Percentiles rank a stretch among this genome's conserved stretches.
Evolutionary conservation across 345 rosid species (phyloP).

Genomic region (Aethionema arabicum): DNA sequence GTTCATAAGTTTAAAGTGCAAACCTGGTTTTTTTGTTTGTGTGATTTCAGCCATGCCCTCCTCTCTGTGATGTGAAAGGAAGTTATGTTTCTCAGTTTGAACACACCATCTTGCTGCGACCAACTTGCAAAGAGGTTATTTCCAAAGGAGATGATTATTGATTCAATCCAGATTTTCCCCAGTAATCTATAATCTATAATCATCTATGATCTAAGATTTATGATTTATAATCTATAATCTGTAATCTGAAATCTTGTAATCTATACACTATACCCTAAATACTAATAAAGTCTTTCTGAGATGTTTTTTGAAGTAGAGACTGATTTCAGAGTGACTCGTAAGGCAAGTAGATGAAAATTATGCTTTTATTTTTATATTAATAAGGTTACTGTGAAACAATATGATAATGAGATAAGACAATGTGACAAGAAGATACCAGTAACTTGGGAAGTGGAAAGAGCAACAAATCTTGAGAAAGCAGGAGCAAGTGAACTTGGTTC

Average conservation of each 20-base stretch:
- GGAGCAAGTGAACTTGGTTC: background rate
- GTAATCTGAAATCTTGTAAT: too few species aligned
- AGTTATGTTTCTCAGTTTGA: conserved; percentile 83
- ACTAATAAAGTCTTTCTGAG: too few species aligned
- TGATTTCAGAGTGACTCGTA: background rate
- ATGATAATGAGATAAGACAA: conserved; percentile 11
- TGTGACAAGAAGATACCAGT: conserved; percentile 23
- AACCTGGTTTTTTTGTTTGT: conserved; percentile 15
- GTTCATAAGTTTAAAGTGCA: background rate
- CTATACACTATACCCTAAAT: too few species aligned
- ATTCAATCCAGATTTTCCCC: background rate
- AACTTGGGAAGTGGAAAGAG: background rate
- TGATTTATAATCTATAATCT: too few species aligned
- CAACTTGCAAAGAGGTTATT: conserved; percentile 87
- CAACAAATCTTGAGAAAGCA: conserved; percentile 27
- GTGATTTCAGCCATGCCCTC: conserved; percentile 71
- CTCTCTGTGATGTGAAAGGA: conserved; percentile 72
- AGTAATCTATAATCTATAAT: too few species aligned
- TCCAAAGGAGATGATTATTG: conserved; percentile 80
- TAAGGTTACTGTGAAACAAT: conserved; percentile 23
- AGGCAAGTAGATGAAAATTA: conserved; percentile 20
- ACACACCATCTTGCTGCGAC: conserved; percentile 80
- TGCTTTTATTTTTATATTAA: conserved; percentile 15
- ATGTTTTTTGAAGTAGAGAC: too few species aligned
- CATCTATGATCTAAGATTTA: too few species aligned